Conservation (phyloP, 2,329 filamentous ascomycete genomes). For the Fusarium sp. region DNA sequence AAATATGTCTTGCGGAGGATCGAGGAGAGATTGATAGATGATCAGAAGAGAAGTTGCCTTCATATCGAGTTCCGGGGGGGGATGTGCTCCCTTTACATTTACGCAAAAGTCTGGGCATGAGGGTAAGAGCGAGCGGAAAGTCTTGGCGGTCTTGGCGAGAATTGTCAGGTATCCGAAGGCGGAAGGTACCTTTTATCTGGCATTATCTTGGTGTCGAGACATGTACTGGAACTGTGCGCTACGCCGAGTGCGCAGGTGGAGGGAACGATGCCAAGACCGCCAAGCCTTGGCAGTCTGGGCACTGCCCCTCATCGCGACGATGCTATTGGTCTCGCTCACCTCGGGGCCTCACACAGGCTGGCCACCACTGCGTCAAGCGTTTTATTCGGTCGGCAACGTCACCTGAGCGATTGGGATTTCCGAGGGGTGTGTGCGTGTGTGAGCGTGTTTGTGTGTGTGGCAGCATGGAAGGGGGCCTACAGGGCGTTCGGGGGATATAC, state of each 20-base stretch:
- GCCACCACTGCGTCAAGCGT: slow-evolving; percentile 45
- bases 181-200: not conserved
- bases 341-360: slow-evolving; percentile 43
- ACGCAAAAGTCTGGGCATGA: slow-evolving; percentile 48
- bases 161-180: slow-evolving; percentile 28
- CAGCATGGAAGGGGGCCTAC: not conserved
- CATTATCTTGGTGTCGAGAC: fast-evolving
- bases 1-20: slow-evolving; percentile 3
- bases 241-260: slow-evolving; percentile 41
- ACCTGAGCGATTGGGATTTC: slow-evolving; percentile 41
- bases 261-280: slow-evolving; percentile 48
- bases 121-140: slow-evolving; percentile 52
- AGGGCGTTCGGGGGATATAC: not conserved
- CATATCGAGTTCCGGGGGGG: slow-evolving; percentile 42
- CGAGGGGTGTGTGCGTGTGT: not conserved
- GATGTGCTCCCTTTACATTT: slow-evolving; percentile 51
- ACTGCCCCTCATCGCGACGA: slow-evolving; percentile 44
- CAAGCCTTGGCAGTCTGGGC: slow-evolving; percentile 55
- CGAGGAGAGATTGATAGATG: slow-evolving; percentile 23
- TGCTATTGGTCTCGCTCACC: slow-evolving; percentile 45
- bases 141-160: slow-evolving; percentile 50
- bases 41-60: slow-evolving; percentile 36
- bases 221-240: slow-evolving; percentile 30
- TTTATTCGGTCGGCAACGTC: slow-evolving; percentile 43
- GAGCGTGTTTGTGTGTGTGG: not conserved